Percentiles rank a stretch among this genome's conserved stretches.
These are phyloP conservation scores for Fusarium sp. DNA, from an alignment of 2,329 filamentous ascomycete species.

Conservation along the genomic window DNA sequence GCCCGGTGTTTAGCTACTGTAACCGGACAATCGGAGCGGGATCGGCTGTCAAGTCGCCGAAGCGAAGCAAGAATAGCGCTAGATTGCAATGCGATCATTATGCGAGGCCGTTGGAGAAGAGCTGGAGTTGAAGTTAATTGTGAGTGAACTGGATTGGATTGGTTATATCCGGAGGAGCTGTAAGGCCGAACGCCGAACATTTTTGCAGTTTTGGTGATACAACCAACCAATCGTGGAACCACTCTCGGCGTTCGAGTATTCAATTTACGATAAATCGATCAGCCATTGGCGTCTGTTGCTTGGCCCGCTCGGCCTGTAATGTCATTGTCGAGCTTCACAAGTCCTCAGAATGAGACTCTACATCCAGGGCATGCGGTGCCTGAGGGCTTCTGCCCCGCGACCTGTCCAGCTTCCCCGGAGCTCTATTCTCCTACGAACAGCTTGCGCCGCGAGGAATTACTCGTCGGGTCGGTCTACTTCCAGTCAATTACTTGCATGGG, in stretches of 20 bases:
- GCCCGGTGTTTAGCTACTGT: slow-evolving; percentile 21
- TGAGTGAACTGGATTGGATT: neutral
- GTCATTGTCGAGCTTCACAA: slow-evolving; percentile 32
- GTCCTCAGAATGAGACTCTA: slow-evolving; percentile 40
- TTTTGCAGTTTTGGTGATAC: slow-evolving; percentile 20
- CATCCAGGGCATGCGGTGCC: slow-evolving; percentile 41
- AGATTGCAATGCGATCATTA: neutral
- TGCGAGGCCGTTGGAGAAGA: slow-evolving; percentile 15
- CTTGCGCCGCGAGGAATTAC: slow-evolving; percentile 39
- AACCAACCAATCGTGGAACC: slow-evolving; percentile 1
- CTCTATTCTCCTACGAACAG: slow-evolving; percentile 37
- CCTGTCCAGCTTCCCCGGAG: slow-evolving; percentile 36
- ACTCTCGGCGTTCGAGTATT: neutral
- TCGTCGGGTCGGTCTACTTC: slow-evolving; percentile 41
- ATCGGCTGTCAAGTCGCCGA: slow-evolving; percentile 19
- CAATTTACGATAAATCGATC: neutral
- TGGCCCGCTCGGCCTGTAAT: slow-evolving; percentile 22
- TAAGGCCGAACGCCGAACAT: slow-evolving; percentile 35
- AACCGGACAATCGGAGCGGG: slow-evolving; percentile 29
- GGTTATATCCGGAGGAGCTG: slow-evolving; percentile 30
- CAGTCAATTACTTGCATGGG: slow-evolving; percentile 18
- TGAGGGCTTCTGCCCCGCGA: slow-evolving; percentile 44
- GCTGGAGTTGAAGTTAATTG: slow-evolving; percentile 4
- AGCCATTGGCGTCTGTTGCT: slow-evolving; percentile 21
- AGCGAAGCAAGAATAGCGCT: slow-evolving; percentile 23